Base-by-base conservation (phyloP, 192 early-diverging fungal species). In the Backusella westeae region DNA sequence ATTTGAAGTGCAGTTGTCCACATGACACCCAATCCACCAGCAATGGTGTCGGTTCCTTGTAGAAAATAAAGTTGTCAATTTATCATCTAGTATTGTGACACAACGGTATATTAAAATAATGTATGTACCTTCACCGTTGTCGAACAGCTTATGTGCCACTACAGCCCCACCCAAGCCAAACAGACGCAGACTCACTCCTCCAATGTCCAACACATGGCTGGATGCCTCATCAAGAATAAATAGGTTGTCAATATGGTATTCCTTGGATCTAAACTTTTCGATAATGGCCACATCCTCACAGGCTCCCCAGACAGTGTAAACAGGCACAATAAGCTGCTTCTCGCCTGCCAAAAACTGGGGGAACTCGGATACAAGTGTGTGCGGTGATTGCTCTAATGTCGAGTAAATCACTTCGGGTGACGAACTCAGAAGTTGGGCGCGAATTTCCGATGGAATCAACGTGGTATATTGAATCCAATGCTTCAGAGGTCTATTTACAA, bases 1-100 rank as follows among this genome's bases (percentile, higher is more conserved):
- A 90, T 88, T 74, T 90, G 89, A 29, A 90, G 70, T 17, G 86
- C 83, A 8, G 89, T 90, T 14, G 89, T 90, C 89, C 89, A 90
- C 89, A 90, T 90, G 32, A 85, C 88, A 23, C 89, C 89, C 29
- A 82, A 75, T 29, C 89, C 89, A 23, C 89, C 89, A 46, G 89
- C 89, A 75, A 90, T 90, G 3, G 89, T 90, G 14, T 82, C 78
- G 2, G 73, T 77, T 23, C 88, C 87, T 89, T 67, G 5, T 34
- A 15, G 29, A 41, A 32, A 34, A 75, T 41, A 34, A 69, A 12
- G 44, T 14, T 34, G 74, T 71, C 35, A 71, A 23, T 26, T 32
- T 1, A 9, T 41, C 17, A 67, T 34, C n/a, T 59, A 41, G 42
- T 7, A 21, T 21, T 53, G 53, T 59, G 9, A 59, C 23, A 59